Evolutionary conservation across 805 yeast species (phyloP).

Genomic region (Suhomyces vadensis): DNA sequence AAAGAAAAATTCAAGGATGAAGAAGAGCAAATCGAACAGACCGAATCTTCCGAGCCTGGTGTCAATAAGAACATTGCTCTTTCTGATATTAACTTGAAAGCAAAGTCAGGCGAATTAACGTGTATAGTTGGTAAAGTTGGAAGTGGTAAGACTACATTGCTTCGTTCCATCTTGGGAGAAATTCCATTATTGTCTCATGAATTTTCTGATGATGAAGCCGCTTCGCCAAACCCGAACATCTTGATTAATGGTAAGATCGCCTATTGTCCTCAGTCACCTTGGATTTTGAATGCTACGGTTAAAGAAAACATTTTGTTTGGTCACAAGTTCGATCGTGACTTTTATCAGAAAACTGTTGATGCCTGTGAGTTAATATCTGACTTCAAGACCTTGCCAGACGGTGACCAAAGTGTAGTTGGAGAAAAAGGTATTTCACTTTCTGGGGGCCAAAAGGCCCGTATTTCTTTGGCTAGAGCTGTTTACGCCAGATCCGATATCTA

Average conservation of each 20-base stretch:
- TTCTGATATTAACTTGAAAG: slow-evolving; percentile 30
- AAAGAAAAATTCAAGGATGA: slow-evolving; percentile 16
- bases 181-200: slow-evolving; percentile 14
- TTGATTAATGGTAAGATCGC: slow-evolving; percentile 36
- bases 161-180: slow-evolving; percentile 38
- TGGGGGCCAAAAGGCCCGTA: slow-evolving; percentile 46
- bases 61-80: slow-evolving; percentile 28
- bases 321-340: slow-evolving; percentile 28
- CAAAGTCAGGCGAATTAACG: slow-evolving; percentile 36
- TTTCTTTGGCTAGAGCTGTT: slow-evolving; percentile 44
- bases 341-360: slow-evolving; percentile 32
- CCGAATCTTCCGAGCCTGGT: slow-evolving; percentile 8
- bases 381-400: slow-evolving; percentile 38
- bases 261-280: slow-evolving; percentile 42
- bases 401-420: slow-evolving; percentile 45
- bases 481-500: slow-evolving; percentile 42
- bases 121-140: slow-evolving; percentile 47
- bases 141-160: slow-evolving; percentile 40
- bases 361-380: slow-evolving; percentile 42
- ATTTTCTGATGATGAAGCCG: slow-evolving; percentile 10
- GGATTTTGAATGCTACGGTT: slow-evolving; percentile 43
- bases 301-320: slow-evolving; percentile 44
- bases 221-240: slow-evolving; percentile 10
- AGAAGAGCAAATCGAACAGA: slow-evolving; percentile 17
- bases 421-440: slow-evolving; percentile 45